Conservation (phyloP, 306 rosid genomes). For the Datisca glomerata region DNA sequence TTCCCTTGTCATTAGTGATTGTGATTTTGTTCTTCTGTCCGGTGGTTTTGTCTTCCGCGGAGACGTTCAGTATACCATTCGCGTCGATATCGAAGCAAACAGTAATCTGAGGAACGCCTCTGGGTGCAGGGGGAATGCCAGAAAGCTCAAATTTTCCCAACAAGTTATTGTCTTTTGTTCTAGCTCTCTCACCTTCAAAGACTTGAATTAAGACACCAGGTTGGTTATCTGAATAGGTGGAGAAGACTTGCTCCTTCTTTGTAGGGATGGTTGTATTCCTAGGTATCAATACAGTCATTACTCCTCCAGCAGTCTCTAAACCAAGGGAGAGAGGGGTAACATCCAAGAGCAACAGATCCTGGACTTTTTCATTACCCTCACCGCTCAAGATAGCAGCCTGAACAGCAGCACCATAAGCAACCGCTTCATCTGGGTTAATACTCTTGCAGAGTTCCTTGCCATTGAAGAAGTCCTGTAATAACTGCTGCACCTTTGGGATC, state of each 20-base stretch:
- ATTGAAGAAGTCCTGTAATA: slow-evolving; percentile 56
- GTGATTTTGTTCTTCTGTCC: slow-evolving; percentile 51
- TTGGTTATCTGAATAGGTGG: slow-evolving; percentile 56
- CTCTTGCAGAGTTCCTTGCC: slow-evolving; percentile 72
- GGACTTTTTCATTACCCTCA: slow-evolving; percentile 55
- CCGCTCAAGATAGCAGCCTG: slow-evolving; percentile 66
- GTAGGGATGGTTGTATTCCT: slow-evolving; percentile 65
- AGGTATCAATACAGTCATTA: slow-evolving; percentile 51
- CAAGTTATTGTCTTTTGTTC: slow-evolving; percentile 42
- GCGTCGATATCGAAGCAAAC: slow-evolving; percentile 61
- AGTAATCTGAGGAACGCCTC: slow-evolving; percentile 42
- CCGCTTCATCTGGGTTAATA: slow-evolving; percentile 67
- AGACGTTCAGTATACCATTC: slow-evolving; percentile 55
- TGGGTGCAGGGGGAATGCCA: slow-evolving; percentile 47
- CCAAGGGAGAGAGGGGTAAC: slow-evolving; percentile 55
- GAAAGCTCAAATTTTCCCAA: slow-evolving; percentile 40
- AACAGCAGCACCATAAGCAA: slow-evolving; percentile 65
- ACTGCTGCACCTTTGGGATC: slow-evolving; percentile 56
- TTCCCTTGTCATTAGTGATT: slow-evolving; percentile 43
- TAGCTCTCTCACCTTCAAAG: slow-evolving; percentile 49
- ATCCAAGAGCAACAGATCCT: slow-evolving; percentile 48
- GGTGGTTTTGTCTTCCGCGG: slow-evolving; percentile 36
- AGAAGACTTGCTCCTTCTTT: slow-evolving; percentile 55
- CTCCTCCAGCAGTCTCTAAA: slow-evolving; percentile 44
- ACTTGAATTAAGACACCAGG: slow-evolving; percentile 49